These are phyloP conservation scores for Suillus discolor DNA, from an alignment of 768 basidiomycete species.

Conservation along the genomic window DNA sequence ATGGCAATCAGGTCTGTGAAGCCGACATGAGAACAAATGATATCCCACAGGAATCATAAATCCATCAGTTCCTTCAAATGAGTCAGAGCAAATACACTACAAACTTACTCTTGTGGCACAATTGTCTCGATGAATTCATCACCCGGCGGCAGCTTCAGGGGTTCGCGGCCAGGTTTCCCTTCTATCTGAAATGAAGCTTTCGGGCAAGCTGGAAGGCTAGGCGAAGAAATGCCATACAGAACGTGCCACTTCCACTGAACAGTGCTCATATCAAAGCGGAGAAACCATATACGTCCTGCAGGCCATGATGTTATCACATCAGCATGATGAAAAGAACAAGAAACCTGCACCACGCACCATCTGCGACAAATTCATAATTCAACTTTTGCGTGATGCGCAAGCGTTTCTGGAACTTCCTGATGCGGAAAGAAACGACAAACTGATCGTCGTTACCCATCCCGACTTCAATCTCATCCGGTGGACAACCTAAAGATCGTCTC, in stretches of 20 bases:
- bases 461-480: not conserved
- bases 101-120: not conserved
- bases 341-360: not conserved
- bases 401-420: no score
- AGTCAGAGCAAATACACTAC: not conserved
- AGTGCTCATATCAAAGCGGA: not conserved
- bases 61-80: not conserved
- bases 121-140: accelerated
- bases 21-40: not conserved
- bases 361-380: not conserved
- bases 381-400: no score
- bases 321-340: not conserved
- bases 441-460: no score
- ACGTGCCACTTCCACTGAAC: no score
- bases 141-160: accelerated
- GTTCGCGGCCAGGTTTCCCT: not conserved
- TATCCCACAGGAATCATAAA: not conserved
- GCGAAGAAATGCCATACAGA: not conserved
- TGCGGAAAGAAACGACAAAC: no score
- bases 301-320: not conserved
- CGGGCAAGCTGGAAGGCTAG: not conserved
- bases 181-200: not conserved
- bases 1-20: not conserved
- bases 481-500: not conserved
- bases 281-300: not conserved